Evolutionary conservation across 169 alveolate species (phyloP).

Genomic region (Cryptosporidium tyzzeri): DNA sequence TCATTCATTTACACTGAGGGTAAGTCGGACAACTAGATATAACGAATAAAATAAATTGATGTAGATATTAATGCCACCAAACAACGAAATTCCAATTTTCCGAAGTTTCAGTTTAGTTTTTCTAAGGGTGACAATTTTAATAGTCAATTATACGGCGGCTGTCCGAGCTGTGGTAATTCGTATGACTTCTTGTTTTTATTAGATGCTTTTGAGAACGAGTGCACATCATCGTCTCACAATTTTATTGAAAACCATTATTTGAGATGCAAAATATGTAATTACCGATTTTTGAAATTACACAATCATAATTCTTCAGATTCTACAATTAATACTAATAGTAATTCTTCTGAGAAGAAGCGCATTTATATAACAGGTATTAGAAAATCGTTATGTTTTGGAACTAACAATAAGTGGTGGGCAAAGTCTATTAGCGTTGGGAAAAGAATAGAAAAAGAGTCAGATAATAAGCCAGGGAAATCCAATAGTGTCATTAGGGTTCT

Average conservation of each 20-base stretch:
- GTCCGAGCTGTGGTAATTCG: constrained; percentile 49
- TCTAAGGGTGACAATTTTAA: constrained; percentile 44
- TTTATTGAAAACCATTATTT: not conserved
- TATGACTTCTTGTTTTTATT: constrained; percentile 19
- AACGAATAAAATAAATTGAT: not conserved
- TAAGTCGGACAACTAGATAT: not conserved
- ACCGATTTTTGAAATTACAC: not conserved
- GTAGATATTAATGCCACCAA: constrained; percentile 15
- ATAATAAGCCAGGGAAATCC: not conserved
- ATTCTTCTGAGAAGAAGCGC: not conserved
- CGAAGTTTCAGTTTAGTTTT: constrained; percentile 47
- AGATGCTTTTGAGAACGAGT: not conserved
- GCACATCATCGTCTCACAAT: too few species aligned
- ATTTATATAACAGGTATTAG: constrained; percentile 52
- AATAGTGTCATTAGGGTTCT: constrained; percentile 61
- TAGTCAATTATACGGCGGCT: constrained; percentile 36
- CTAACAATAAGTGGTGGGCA: constrained; percentile 32
- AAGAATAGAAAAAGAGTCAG: not conserved
- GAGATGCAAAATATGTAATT: constrained; percentile 39
- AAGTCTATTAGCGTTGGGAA: constrained; percentile 1
- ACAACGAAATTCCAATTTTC: constrained; percentile 29
- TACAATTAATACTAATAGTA: not conserved
- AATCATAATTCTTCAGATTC: constrained; percentile 32
- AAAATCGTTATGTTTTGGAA: constrained; percentile 21
- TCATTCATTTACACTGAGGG: constrained; percentile 48